Evolutionary conservation across 1,284 basidiomycete genomes (phyloP), one percentile per base, ranked within the genome.

Genomic region (Fomitopsis palustris): DNA sequence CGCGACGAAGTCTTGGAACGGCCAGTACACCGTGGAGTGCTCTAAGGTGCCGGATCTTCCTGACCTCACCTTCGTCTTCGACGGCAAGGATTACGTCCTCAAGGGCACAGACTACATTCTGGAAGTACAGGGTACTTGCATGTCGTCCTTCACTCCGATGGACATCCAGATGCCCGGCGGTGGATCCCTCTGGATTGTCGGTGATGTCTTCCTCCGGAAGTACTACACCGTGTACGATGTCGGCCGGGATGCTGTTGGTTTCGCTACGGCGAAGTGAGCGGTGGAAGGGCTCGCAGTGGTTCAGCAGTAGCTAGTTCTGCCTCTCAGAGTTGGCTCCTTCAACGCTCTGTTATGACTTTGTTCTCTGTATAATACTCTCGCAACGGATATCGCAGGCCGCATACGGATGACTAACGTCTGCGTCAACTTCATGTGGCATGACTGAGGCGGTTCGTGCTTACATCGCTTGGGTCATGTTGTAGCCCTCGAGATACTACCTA

Each of bases 201-300:
- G 95, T 88, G 90, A 92, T 67, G 88, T 87, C 57, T 95, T 95
- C 84, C 84, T 95, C 59, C 86, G 93, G 70, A 88, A 86, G 70
- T 97, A 93, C 78, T 96, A 88, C 81, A 96, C 95, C 23, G 92
- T 98, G 27, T 98, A 98, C 72, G 95, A 99, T 74, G 83, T 94
- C 53, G 92, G 86, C 51, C 80, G 78, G 64, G 70, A 95, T 72
- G 93, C 94, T 54, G 92, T 97, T 65, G 95, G 95, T 55, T 96
- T 97, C 67, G 95, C 95, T 38, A 72, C 66, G 56, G 63, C 74
- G 31, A 33, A 52, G 49, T 52, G 19, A 52, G 31, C 42, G 21
- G 54, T 55, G 25, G 31, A 58, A 5, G 38, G 31, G 21, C 14
- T 19, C 23, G 16, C 14, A 6, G 31, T 29, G 7, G 42, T 12